Evolutionary conservation across 352 stramenopile species (phyloP).

Genomic region (Hyaloperonospora arabidopsidis): DNA sequence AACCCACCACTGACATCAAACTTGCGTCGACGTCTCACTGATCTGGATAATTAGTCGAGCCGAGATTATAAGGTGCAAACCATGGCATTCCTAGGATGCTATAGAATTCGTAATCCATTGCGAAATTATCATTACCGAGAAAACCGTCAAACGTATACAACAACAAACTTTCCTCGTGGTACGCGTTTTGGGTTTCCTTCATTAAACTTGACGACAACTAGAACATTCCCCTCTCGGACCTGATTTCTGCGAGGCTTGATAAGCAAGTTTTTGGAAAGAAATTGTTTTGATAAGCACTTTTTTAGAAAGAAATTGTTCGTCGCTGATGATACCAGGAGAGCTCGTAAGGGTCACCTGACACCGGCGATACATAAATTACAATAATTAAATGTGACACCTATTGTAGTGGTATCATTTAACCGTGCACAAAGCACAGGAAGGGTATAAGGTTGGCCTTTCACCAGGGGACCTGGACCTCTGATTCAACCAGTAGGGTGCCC

Average conservation of each 20-base stretch:
- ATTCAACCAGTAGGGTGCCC: too few relatives aligned
- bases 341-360: conserved; percentile 6
- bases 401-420: conserved; percentile 11
- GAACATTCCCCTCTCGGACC: conserved; percentile 1
- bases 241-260: background rate
- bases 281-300: conserved; percentile 10
- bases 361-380: conserved; percentile 4
- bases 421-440: conserved; percentile 3
- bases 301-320: conserved; percentile 17
- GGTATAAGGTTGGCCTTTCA: conserved; percentile 4
- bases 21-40: too few relatives aligned
- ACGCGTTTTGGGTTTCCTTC: conserved; percentile 8
- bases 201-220: conserved; percentile 12
- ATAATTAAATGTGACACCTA: conserved; percentile 8
- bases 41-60: too few relatives aligned
- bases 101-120: conserved; percentile 23
- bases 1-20: too few relatives aligned
- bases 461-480: background rate
- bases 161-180: background rate
- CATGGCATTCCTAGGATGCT: conserved; percentile 13
- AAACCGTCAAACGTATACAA: conserved; percentile 1
- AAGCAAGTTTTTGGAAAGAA: conserved; percentile 11
- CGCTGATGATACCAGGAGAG: conserved; percentile 18
- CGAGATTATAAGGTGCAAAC: too few relatives aligned
- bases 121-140: conserved; percentile 9